Evolutionary conservation across 495 filamentous ascomycete genomes (phyloP), one percentile per base, ranked within the genome.

Genomic region (Xylaria palmicola): DNA sequence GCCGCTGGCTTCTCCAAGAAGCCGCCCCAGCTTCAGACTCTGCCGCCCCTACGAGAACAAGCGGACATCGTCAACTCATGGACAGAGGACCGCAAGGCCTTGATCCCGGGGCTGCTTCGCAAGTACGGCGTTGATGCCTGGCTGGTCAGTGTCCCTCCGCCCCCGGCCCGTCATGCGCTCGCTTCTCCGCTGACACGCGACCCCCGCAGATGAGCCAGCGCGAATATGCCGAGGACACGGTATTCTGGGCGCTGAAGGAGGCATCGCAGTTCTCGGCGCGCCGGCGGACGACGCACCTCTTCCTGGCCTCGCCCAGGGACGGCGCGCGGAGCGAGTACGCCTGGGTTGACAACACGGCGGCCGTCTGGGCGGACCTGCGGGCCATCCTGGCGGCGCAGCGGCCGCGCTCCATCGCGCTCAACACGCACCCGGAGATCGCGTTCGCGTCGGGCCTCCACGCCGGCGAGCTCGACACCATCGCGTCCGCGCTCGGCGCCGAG

Each of bases 151-250:
- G 3, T 26, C 32, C 37, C 43, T 36, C 56, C 32, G 34, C 9
- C 24, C 29, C 15, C 19, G 5, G 15, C 8, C n/a, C n/a, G n/a
- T n/a, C 40, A 32, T 12, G 3, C 29, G 10, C 29, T 39, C 13
- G 9, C 15, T 54, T 36, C n/a, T n/a, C 50, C 24, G 61, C 40
- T 19, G 24, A 22, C 29, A 20, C 51, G 39, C 60, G 4, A 58
- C 12, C 30, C 32, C 24, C 9, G 9, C 56, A 80, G 75, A 77
- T 78, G 59, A 78, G 76, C 69, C 78, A 81, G 56, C 70, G 68
- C n/a, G 77, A 81, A 59, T 77, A 79, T 43, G 75, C 75, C 30
- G 78, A 81, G 58, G 78, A 81, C 44, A 79, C 77, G 0, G 74
- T 75, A 24, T 81, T 81, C 68, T 79, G 76, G 76, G 77, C 77